Evolutionary conservation across 1,284 basidiomycete species (phyloP).

Genomic region (Leccinum griseonigrum): DNA sequence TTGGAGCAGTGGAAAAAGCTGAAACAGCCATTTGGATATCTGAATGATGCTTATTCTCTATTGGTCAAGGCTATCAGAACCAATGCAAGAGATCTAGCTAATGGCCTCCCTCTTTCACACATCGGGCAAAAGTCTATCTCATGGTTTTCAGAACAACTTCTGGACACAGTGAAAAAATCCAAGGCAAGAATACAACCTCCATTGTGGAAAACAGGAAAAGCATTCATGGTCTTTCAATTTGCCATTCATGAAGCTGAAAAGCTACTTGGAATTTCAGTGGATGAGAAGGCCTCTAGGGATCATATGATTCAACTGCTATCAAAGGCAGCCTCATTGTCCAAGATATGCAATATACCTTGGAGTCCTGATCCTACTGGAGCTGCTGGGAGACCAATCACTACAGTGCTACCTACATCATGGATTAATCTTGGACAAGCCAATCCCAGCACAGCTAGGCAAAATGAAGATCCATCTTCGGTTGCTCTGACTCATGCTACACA

Average conservation of each 20-base stretch:
- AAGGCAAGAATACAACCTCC: neutral
- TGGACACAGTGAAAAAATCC: neutral
- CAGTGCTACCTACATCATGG: neutral
- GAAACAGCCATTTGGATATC: neutral
- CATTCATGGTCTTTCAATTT: neutral
- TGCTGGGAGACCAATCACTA: neutral
- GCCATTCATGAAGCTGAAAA: neutral
- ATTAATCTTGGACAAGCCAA: neutral
- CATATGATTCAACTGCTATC: neutral
- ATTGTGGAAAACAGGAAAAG: neutral
- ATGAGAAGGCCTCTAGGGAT: neutral
- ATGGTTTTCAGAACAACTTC: neutral
- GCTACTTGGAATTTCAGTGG: neutral
- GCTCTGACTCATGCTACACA: neutral
- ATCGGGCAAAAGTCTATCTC: neutral
- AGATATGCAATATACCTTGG: neutral
- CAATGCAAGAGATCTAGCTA: neutral
- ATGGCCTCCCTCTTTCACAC: neutral
- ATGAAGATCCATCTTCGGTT: neutral
- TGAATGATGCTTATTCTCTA: neutral
- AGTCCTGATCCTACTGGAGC: neutral
- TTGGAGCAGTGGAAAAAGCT: neutral
- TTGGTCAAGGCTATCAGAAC: neutral
- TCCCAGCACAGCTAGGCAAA: neutral
- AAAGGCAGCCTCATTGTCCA: neutral